A percentile compares a stretch with the other conserved stretches of the same genome.
phyloP scores from a whole-genome alignment of 257 asterid species.

The Nicotiana sylvestris region DNA sequence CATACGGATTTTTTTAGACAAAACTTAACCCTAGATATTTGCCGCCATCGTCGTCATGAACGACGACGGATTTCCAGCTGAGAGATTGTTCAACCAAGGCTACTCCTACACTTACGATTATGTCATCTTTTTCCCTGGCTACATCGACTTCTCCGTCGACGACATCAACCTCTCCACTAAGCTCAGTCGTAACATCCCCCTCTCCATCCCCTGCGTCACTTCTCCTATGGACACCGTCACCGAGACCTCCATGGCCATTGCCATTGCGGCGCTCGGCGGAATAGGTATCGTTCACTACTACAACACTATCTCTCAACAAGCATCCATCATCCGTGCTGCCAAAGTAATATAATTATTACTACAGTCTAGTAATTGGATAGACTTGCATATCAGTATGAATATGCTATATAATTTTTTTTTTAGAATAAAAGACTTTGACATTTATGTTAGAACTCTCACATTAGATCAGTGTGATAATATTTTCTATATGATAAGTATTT shows the following conservation, averaged over 20 bases:
- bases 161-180: constrained; percentile 72
- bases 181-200: constrained; percentile 52
- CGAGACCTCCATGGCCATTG: constrained; percentile 79
- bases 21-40: too few species aligned
- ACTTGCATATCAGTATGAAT: too few species aligned
- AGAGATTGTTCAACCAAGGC: constrained; percentile 61
- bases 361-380: too few species aligned
- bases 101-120: constrained; percentile 93
- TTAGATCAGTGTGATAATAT: too few species aligned
- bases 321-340: constrained; percentile 48
- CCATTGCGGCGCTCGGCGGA: constrained; percentile 86
- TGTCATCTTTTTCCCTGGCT: constrained; percentile 85
- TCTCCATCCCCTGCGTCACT: constrained; percentile 79
- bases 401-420: too few species aligned
- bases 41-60: too few species aligned
- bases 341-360: constrained; percentile 16
- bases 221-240: constrained; percentile 97
- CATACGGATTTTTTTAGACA: too few species aligned
- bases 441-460: too few species aligned
- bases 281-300: constrained; percentile 71
- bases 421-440: too few species aligned
- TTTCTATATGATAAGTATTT: too few species aligned
- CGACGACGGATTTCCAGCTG: not conserved
- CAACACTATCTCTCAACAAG: constrained; percentile 46
- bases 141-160: constrained; percentile 79